Evolutionary conservation across 305 asterid species (phyloP).

Genomic region (Fraxinus dipetala): DNA sequence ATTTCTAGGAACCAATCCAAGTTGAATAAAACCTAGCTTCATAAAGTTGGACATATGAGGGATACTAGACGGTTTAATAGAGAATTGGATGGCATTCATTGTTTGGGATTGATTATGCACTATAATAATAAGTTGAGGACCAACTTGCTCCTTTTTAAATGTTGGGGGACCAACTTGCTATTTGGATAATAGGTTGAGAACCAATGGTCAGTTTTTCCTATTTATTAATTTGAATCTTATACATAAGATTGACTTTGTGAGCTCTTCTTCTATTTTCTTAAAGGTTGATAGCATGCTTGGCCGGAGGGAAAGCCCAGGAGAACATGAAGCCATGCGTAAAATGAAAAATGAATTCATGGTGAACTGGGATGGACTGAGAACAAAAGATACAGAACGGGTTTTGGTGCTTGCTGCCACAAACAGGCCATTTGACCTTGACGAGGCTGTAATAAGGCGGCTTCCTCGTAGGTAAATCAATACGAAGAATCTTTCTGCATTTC

Average conservation of each 20-base stretch:
- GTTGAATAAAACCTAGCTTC: background rate
- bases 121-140: background rate
- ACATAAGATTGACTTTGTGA: background rate
- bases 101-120: background rate
- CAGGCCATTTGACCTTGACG: slow-evolving; percentile 78
- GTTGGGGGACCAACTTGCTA: background rate
- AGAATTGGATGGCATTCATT: background rate
- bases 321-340: slow-evolving; percentile 74
- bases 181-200: background rate
- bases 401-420: slow-evolving; percentile 80
- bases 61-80: background rate
- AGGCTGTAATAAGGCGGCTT: slow-evolving; percentile 66
- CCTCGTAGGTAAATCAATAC: slow-evolving; percentile 49
- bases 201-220: background rate
- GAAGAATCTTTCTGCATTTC: slow-evolving; percentile 1
- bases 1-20: background rate
- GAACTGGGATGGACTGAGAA: slow-evolving; percentile 75
- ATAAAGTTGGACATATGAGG: background rate
- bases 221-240: background rate
- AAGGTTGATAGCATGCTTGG: slow-evolving; percentile 80
- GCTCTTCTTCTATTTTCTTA: background rate
- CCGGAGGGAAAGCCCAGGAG: slow-evolving; percentile 57
- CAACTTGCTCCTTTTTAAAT: background rate
- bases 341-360: slow-evolving; percentile 61
- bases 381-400: slow-evolving; percentile 67